phyloP scores from a whole-genome alignment of 345 rosid genomes.

The Eucalyptus marginata region DNA sequence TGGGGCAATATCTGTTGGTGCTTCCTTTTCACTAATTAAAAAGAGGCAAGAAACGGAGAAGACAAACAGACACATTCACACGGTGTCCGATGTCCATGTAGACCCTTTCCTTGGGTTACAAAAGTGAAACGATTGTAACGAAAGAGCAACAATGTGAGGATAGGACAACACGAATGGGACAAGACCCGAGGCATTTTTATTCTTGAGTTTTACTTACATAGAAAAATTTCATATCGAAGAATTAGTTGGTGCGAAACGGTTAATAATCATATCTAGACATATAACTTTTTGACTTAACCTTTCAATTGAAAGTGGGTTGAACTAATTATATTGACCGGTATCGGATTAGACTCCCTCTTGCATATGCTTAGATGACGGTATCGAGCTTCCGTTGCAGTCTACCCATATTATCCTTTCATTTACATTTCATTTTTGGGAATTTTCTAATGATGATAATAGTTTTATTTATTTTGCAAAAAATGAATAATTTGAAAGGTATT shows the following conservation, averaged over 20 bases:
- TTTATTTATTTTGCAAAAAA: too few species aligned
- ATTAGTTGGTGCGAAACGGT: accelerated
- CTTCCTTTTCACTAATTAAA: background rate
- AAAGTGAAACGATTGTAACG: background rate
- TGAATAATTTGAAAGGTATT: too few species aligned
- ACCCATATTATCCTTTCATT: background rate
- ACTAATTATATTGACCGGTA: background rate
- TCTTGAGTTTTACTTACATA: background rate
- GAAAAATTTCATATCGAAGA: background rate
- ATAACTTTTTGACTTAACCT: background rate
- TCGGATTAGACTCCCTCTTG: background rate
- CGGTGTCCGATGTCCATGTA: background rate
- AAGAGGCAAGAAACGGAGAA: background rate
- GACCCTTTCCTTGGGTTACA: background rate
- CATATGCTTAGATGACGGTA: too few species aligned
- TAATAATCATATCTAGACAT: background rate
- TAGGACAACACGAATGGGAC: background rate
- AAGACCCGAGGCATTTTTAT: background rate
- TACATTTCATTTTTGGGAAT: background rate
- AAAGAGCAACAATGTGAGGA: background rate
- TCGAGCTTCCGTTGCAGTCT: accelerated
- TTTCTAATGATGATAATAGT: background rate
- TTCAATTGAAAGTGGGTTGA: background rate
- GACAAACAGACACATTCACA: background rate
- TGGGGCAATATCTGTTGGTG: background rate